Evolutionary conservation across 768 basidiomycete genomes (phyloP), one percentile per base, ranked within the genome.

Genomic region (Suillus subalutaceus): DNA sequence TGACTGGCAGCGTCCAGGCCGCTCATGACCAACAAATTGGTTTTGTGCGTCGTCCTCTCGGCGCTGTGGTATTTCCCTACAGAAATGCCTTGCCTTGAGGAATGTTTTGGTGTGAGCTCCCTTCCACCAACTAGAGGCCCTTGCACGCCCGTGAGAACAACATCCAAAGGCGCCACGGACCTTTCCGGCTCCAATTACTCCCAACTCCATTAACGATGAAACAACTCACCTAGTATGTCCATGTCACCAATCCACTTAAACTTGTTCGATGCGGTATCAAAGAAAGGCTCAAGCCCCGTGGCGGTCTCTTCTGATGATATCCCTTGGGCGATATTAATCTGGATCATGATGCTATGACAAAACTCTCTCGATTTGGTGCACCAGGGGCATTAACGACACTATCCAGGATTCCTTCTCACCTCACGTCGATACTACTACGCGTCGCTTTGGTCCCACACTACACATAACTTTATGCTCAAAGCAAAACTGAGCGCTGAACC

Each of bases 1-100:
- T 68, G 65, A 63, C 69, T 71, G 72, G 75, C 73, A 75, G 78
- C 73, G 75, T 79, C 78, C 70, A 78, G 77, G 75, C 80, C 79
- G 77, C 75, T 82, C 82, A 83, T 83, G 80, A 77, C 73, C 71
- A 71, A 26, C 26, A 60, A 41, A 43, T 60, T 56, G 41, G 41
- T 30, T 41, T 43, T 60, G 40, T 60, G 30, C 18, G 18, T 30
- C 18, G 41, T 60, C 59, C 59, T 43, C 63, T 43, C 58, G 37
- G 30, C 55, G 52, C 37, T 64, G 26, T 41, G 59, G 57, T 64
- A 63, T 35, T 63, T 63, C 63, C 37, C 52, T 40, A 26, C 48
- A 40, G 63, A 59, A 63, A 63, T 63, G 56, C 50, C 37, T 23
- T 56, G 43, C 63, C 63, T 64, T 62, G 63, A 62, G 63, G 63